These are phyloP conservation scores for Citrullus mucosospermus DNA, from an alignment of 306 rosid species.

Conservation along the genomic window DNA sequence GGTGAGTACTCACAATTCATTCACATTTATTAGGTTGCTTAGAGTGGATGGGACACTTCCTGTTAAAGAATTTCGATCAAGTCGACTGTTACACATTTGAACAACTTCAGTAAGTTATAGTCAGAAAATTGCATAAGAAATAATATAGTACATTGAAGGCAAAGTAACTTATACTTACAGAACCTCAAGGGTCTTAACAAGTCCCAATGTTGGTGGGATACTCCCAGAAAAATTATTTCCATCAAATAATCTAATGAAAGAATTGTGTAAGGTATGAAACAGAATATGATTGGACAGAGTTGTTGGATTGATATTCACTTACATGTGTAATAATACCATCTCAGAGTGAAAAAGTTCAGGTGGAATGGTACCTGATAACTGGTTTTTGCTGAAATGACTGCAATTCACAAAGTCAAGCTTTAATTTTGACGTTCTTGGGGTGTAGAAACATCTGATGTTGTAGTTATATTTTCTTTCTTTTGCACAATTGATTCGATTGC, in stretches of 20 bases:
- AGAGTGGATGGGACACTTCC: constrained; percentile 62
- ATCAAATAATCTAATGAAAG: constrained; percentile 51
- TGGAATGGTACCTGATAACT: constrained; percentile 70
- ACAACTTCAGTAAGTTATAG: constrained; percentile 2
- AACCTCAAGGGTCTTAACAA: constrained; percentile 68
- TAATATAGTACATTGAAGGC: not conserved
- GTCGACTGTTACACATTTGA: constrained; percentile 54
- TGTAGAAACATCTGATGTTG: not conserved
- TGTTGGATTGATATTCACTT: constrained; percentile 19
- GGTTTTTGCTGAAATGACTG: constrained; percentile 93
- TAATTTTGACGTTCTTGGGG: not conserved
- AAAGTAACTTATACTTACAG: constrained; percentile 60
- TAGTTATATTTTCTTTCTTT: not conserved
- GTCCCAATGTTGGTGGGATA: constrained; percentile 61
- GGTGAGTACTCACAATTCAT: constrained; percentile 52
- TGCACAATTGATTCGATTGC: not conserved
- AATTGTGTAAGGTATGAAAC: not conserved
- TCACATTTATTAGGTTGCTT: constrained; percentile 42
- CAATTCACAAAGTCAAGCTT: constrained; percentile 11
- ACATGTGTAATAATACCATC: constrained; percentile 80
- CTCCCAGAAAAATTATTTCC: constrained; percentile 48
- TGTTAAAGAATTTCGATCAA: constrained; percentile 61
- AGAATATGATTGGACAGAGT: not conserved
- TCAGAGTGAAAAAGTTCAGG: constrained; percentile 45
- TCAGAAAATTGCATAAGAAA: not conserved